Percentiles rank a stretch among this genome's conserved stretches.
These are phyloP conservation scores for Globisporangium cylindrosporum DNA, from an alignment of 352 stramenopile genomes.

Conservation along the genomic window DNA sequence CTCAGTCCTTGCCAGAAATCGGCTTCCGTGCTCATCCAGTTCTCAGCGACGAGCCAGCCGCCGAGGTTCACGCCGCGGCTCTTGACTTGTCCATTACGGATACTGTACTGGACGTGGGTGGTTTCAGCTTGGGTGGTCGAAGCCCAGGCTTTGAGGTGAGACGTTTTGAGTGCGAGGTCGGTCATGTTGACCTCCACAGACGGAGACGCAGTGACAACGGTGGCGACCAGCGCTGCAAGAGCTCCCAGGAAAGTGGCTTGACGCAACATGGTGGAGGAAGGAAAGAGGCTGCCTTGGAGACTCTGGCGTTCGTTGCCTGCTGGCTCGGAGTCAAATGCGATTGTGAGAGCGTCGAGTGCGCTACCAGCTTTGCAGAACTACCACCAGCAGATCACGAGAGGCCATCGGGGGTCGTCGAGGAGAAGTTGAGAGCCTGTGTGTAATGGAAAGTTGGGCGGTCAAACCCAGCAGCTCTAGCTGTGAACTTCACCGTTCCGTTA, in stretches of 20 bases:
- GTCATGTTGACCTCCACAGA: background rate
- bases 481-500: background rate
- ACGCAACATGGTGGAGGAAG: background rate
- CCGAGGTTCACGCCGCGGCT: conserved; percentile 74
- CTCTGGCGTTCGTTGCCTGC: background rate
- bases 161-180: background rate
- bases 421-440: background rate
- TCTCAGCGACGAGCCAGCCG: conserved; percentile 73
- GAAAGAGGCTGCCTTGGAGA: background rate
- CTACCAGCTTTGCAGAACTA: background rate
- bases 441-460: background rate
- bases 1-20: conserved; percentile 58
- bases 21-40: conserved; percentile 69
- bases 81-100: conserved; percentile 46
- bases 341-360: background rate
- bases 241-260: background rate
- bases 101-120: conserved; percentile 52
- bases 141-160: background rate
- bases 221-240: background rate
- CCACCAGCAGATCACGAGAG: background rate
- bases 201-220: background rate
- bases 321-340: background rate
- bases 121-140: background rate
- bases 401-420: background rate
- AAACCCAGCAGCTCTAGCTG: background rate